Evolutionary conservation across 345 rosid species (phyloP).

Genomic region (Schrenkiella parvula): DNA sequence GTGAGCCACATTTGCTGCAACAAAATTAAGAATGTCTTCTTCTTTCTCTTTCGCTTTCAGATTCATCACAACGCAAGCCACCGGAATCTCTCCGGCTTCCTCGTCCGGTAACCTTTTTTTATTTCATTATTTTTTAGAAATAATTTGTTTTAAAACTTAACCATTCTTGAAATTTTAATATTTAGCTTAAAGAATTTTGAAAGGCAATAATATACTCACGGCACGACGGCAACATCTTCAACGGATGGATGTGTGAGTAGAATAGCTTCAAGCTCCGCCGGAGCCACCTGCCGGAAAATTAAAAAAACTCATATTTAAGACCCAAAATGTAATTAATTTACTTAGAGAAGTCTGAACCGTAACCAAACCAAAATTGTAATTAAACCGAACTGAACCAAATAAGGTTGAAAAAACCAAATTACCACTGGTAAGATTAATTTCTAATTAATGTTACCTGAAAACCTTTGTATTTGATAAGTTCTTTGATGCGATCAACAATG

Average conservation of each 20-base stretch:
- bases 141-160: background rate
- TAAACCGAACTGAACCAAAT: background rate
- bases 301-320: background rate
- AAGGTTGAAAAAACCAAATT: too few species aligned
- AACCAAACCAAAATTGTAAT: background rate
- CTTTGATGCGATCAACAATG: constrained; percentile 93
- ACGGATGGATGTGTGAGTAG: constrained; percentile 70
- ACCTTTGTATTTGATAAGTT: constrained; percentile 89
- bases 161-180: background rate
- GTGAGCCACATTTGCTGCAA: constrained; percentile 73
- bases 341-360: background rate
- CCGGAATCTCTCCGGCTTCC: constrained; percentile 95
- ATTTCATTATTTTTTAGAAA: background rate
- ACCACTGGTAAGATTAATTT: too few species aligned
- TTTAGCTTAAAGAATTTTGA: background rate
- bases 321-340: background rate
- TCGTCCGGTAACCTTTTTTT: constrained; percentile 70
- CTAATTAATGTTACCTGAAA: constrained; percentile 54
- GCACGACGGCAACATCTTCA: constrained; percentile 87
- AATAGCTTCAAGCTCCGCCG: constrained; percentile 83
- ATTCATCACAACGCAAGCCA: constrained; percentile 75
- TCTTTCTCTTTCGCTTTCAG: constrained; percentile 55
- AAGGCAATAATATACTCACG: constrained; percentile 46
- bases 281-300: constrained; percentile 63
- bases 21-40: constrained; percentile 61